Conservation (phyloP, 192 early-diverging fungal species). For the Coemansia furcata region DNA sequence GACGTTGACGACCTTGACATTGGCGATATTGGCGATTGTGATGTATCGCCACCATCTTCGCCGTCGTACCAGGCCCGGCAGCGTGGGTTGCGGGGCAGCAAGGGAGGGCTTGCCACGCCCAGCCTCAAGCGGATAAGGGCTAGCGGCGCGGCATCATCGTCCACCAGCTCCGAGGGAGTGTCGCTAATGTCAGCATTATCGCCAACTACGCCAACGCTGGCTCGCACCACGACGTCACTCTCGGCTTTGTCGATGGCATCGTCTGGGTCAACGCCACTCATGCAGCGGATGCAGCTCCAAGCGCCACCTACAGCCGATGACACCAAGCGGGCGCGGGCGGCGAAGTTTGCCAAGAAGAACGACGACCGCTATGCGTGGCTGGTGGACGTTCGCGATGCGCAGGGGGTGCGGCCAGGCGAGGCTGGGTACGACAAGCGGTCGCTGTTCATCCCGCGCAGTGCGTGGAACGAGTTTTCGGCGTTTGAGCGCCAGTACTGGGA, state of each 20-base stretch:
- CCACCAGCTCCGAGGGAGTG: slow-evolving; percentile 21
- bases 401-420: slow-evolving; percentile 65
- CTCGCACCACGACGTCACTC: slow-evolving; percentile 17
- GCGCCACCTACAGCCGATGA: slow-evolving; percentile 23
- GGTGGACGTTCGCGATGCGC: slow-evolving; percentile 72
- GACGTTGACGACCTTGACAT: slow-evolving; percentile 10
- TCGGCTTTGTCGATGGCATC: slow-evolving; percentile 19
- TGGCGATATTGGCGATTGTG: slow-evolving; percentile 1
- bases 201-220: slow-evolving; percentile 2
- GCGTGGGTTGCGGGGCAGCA: not conserved
- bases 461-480: slow-evolving; percentile 85
- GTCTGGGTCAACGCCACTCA: slow-evolving; percentile 14
- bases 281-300: slow-evolving; percentile 15
- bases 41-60: not conserved
- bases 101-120: not conserved
- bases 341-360: slow-evolving; percentile 83
- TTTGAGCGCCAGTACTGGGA: slow-evolving; percentile 99
- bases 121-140: slow-evolving; percentile 13
- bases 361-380: slow-evolving; percentile 86
- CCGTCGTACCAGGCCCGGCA: not conserved
- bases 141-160: slow-evolving; percentile 7
- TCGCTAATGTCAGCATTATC: slow-evolving; percentile 14
- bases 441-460: slow-evolving; percentile 71
- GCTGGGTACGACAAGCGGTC: slow-evolving; percentile 91
- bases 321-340: slow-evolving; percentile 52